Conservation (phyloP, 192 early-diverging fungal genomes). For the Lobosporangium transversale region DNA sequence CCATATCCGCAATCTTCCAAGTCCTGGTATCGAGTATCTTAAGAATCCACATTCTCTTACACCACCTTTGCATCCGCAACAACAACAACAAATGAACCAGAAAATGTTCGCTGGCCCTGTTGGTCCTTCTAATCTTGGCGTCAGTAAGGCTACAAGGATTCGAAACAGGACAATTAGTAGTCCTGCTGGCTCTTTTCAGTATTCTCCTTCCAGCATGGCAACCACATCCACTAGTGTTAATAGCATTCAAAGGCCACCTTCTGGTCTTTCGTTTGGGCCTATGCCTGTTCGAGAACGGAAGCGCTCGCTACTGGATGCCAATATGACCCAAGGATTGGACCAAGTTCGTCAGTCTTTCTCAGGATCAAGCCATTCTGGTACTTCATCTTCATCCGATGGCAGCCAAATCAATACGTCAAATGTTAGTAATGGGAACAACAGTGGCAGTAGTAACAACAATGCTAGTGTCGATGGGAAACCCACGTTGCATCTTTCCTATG, state of each 20-base stretch:
- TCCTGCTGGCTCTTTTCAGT: constrained; percentile 46
- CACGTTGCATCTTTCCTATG: background rate
- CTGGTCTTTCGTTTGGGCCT: constrained; percentile 41
- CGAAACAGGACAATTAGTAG: constrained; percentile 47
- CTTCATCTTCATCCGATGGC: background rate
- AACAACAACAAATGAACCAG: constrained; percentile 32
- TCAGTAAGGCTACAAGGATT: constrained; percentile 23
- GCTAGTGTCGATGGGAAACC: background rate
- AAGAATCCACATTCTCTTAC: constrained; percentile 44
- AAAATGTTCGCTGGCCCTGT: constrained; percentile 19
- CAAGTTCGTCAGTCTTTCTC: constrained; percentile 35
- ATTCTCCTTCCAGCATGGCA: constrained; percentile 39
- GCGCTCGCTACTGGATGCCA: constrained; percentile 46
- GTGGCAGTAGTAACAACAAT: background rate
- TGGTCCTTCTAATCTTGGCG: constrained; percentile 2
- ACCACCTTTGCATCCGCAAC: constrained; percentile 45
- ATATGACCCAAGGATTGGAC: constrained; percentile 41
- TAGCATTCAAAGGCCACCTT: constrained; percentile 40
- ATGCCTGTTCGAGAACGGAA: constrained; percentile 49
- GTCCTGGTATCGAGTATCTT: constrained; percentile 30
- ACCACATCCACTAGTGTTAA: constrained; percentile 19
- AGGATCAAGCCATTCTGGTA: constrained; percentile 1
- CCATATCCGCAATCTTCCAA: constrained; percentile 32
- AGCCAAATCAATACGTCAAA: constrained; percentile 1
- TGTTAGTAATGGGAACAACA: background rate